Percentiles rank a stretch among this genome's conserved stretches.
phyloP scores from a whole-genome alignment of 768 basidiomycete genomes.

The Sporobolomyces pararoseus region DNA sequence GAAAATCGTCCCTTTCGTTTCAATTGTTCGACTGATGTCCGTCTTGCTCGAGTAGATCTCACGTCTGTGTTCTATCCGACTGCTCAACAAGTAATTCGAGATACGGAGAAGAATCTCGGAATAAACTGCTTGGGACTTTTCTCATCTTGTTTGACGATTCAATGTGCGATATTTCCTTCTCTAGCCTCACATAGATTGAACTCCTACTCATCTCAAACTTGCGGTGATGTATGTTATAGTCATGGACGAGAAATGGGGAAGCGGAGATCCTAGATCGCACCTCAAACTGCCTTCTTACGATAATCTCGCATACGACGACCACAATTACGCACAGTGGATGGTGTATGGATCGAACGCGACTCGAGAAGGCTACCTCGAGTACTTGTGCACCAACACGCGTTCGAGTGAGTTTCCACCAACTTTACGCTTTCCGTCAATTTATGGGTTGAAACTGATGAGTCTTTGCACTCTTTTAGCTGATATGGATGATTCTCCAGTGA shows the following conservation, averaged over 20 bases:
- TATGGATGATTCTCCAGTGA: conserved; percentile 1
- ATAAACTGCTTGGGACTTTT: background rate
- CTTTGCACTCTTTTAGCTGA: no score
- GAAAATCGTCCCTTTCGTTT: background rate
- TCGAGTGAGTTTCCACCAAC: conserved; percentile 9
- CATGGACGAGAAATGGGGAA: no score
- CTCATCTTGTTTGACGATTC: conserved; percentile 12
- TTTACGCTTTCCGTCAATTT: no score
- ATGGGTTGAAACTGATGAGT: no score
- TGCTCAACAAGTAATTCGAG: conserved; percentile 17
- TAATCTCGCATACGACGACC: conserved; percentile 18
- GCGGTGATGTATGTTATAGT: no score
- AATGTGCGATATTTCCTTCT: no score
- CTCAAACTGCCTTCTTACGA: background rate
- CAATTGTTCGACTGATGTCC: background rate
- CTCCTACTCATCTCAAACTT: no score
- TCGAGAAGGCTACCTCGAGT: conserved; percentile 19
- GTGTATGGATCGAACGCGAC: background rate
- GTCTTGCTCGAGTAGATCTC: background rate
- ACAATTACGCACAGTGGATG: conserved; percentile 19
- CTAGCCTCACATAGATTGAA: no score
- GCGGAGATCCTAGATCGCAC: background rate
- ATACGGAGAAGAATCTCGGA: background rate
- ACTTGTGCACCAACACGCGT: conserved; percentile 9
- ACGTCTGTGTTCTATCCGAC: conserved; percentile 21